A percentile compares a stretch with the other conserved stretches of the same genome.
These are phyloP conservation scores for Phallus indusiatus DNA, from an alignment of 768 basidiomycete species.

Conservation along the genomic window DNA sequence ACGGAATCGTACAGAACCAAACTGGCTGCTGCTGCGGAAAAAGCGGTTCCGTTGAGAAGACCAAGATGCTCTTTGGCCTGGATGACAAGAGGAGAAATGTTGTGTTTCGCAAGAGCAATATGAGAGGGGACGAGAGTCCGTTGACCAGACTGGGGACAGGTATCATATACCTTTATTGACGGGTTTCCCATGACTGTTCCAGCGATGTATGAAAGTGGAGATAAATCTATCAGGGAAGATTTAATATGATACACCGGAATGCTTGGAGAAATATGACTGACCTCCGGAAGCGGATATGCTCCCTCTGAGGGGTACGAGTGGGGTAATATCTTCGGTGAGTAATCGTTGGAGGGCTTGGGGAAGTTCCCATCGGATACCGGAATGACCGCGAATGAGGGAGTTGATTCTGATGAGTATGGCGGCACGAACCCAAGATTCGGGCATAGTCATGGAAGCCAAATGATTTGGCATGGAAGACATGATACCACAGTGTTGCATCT, in stretches of 20 bases:
- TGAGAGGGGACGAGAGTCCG: slow-evolving; percentile 3
- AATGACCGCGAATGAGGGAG: slow-evolving; percentile 24
- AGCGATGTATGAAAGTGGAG: slow-evolving; percentile 24
- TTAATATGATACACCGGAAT: background rate
- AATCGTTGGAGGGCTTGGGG: slow-evolving; percentile 20
- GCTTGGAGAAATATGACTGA: background rate
- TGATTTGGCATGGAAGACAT: slow-evolving; percentile 15
- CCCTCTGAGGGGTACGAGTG: slow-evolving; percentile 25
- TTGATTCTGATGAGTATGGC: slow-evolving; percentile 25
- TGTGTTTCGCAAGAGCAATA: slow-evolving; percentile 30
- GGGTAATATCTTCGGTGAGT: slow-evolving; percentile 20
- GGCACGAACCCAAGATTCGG: slow-evolving; percentile 24
- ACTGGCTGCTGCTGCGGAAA: slow-evolving; percentile 19
- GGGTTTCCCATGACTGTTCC: slow-evolving; percentile 25
- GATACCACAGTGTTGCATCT: slow-evolving; percentile 22
- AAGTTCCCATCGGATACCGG: slow-evolving; percentile 21
- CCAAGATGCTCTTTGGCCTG: slow-evolving; percentile 25
- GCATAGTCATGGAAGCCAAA: slow-evolving; percentile 14
- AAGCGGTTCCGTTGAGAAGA: slow-evolving; percentile 23
- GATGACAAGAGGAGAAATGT: slow-evolving; percentile 37
- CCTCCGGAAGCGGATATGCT: slow-evolving; percentile 24
- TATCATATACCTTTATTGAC: slow-evolving; percentile 35
- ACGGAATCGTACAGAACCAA: slow-evolving; percentile 22
- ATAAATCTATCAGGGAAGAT: slow-evolving; percentile 8
- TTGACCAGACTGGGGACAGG: slow-evolving; percentile 30